Conservation (phyloP, 805 yeast genomes). For the Clavispora vitiphila region DNA sequence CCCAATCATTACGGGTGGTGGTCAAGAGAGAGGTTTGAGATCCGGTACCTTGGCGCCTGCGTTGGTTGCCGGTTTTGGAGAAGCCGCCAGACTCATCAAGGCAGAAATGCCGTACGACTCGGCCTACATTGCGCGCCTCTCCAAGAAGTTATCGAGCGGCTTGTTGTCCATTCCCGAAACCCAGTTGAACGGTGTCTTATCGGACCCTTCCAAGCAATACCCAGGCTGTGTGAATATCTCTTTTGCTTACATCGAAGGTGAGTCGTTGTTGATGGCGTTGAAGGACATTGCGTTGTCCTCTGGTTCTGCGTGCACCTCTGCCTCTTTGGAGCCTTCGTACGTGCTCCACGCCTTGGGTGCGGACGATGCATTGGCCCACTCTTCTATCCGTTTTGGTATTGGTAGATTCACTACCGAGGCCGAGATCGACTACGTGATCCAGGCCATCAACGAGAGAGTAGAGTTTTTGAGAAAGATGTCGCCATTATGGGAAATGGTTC, state of each 20-base stretch:
- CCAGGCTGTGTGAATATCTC: conserved; percentile 96
- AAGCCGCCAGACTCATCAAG: conserved; percentile 83
- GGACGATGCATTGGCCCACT: conserved; percentile 96
- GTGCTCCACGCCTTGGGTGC: conserved; percentile 96
- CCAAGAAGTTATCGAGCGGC: conserved; percentile 67
- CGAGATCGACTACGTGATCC: conserved; percentile 89
- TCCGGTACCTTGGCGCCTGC: conserved; percentile 98
- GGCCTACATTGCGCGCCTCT: conserved; percentile 62
- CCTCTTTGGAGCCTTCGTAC: conserved; percentile 95
- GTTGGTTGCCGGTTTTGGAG: conserved; percentile 91
- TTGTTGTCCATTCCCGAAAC: conserved; percentile 83
- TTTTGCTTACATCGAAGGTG: conserved; percentile 97
- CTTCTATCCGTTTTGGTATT: conserved; percentile 95
- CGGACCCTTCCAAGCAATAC: conserved; percentile 45
- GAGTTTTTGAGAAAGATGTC: conserved; percentile 85
- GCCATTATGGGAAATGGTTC: conserved; percentile 99
- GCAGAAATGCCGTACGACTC: conserved; percentile 72
- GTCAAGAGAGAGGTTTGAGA: conserved; percentile 97
- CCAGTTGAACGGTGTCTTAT: conserved; percentile 78
- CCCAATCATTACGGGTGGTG: conserved; percentile 95
- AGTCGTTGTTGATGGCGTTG: conserved; percentile 93
- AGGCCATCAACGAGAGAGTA: conserved; percentile 86
- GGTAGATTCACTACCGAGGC: conserved; percentile 97
- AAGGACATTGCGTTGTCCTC: conserved; percentile 94
- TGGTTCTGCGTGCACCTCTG: conserved; percentile 98